A percentile compares a stretch with the other conserved stretches of the same genome.
These are phyloP conservation scores for Warburgia ugandensis DNA, from an alignment of 164 flowering plant species.

Conservation along the genomic window DNA sequence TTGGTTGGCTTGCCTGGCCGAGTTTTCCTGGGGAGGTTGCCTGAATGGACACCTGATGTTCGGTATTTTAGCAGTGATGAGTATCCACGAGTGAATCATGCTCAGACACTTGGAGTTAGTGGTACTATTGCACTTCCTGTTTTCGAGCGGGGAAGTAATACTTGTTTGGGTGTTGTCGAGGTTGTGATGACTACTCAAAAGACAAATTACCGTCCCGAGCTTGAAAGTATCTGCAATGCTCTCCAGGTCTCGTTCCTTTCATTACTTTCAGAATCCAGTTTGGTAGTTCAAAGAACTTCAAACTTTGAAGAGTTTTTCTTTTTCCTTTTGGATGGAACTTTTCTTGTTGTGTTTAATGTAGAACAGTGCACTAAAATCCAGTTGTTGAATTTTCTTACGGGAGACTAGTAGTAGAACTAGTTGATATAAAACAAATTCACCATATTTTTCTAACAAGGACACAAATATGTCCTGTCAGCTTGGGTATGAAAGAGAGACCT, in stretches of 20 bases:
- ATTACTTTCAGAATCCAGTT: not conserved
- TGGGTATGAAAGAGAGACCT: too few relatives aligned
- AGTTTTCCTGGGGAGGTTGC: conserved; percentile 64
- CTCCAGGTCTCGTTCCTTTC: conserved; percentile 50
- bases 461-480: too few relatives aligned
- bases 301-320: too few relatives aligned
- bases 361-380: too few relatives aligned
- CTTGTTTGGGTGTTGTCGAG: conserved; percentile 87
- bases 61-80: conserved; percentile 62
- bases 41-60: conserved; percentile 96
- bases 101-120: conserved; percentile 54
- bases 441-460: too few relatives aligned
- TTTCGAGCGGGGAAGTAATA: conserved; percentile 58
- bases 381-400: too few relatives aligned
- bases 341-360: not conserved
- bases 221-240: conserved; percentile 79
- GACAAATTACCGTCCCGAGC: conserved; percentile 49
- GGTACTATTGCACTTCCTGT: conserved; percentile 87
- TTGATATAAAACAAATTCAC: not conserved
- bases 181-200: conserved; percentile 58
- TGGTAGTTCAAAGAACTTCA: not conserved
- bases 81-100: conserved; percentile 56
- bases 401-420: not conserved
- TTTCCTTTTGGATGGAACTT: too few relatives aligned
- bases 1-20: conserved; percentile 68